These are phyloP conservation scores for Mrakia gelida DNA, from an alignment of 768 basidiomycete genomes.

Conservation along the genomic window DNA sequence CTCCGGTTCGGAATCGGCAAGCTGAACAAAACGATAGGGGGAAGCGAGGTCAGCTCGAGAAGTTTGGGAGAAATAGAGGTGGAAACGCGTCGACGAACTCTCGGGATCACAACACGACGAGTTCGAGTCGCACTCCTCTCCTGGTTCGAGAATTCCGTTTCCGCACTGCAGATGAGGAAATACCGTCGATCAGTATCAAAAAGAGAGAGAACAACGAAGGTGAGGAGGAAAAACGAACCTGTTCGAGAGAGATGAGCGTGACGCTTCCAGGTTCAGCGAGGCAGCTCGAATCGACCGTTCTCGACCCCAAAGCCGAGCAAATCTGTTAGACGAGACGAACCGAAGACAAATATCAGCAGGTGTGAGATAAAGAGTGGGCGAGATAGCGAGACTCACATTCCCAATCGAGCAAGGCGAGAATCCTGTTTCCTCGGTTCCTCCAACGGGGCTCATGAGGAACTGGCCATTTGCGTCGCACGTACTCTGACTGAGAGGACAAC, in stretches of 20 bases:
- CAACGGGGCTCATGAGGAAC: conserved; percentile 80
- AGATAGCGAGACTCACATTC: conserved; percentile 64
- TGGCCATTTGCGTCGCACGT: conserved; percentile 55
- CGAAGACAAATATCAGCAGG: neutral
- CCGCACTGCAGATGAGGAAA: conserved; percentile 16
- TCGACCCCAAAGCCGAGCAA: conserved; percentile 41
- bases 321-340: conserved; percentile 8
- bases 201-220: too few relatives aligned
- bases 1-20: conserved; percentile 55
- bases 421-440: conserved; percentile 56
- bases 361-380: too few relatives aligned
- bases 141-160: conserved; percentile 48
- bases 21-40: too few relatives aligned
- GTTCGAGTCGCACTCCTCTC: conserved; percentile 81
- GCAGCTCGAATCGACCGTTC: conserved; percentile 61
- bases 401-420: conserved; percentile 79
- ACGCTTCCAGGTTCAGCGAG: conserved; percentile 54
- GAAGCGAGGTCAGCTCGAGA: too few relatives aligned
- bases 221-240: too few relatives aligned
- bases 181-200: too few relatives aligned
- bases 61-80: too few relatives aligned
- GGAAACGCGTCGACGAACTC: conserved; percentile 42
- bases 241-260: conserved; percentile 38
- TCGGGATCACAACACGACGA: conserved; percentile 66
- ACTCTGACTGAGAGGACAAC: conserved; percentile 64